A percentile compares a stretch with the other conserved stretches of the same genome.
These are phyloP conservation scores for Trichoderma gamsii DNA, from an alignment of 495 filamentous ascomycete genomes.

Conservation along the genomic window DNA sequence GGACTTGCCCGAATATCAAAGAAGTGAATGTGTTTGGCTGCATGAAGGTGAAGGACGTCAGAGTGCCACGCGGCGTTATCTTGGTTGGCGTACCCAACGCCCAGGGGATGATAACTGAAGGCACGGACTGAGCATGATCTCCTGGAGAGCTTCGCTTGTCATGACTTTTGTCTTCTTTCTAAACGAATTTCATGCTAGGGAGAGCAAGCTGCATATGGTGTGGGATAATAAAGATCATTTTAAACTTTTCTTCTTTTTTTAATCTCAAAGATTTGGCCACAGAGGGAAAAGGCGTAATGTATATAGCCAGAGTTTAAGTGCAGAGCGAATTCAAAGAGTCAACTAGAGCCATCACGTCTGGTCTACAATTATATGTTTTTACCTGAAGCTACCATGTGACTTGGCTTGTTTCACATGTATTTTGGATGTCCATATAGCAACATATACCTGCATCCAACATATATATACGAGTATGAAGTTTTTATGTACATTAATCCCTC, in stretches of 20 bases:
- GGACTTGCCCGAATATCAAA: conserved; percentile 63
- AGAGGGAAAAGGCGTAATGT: too few species aligned
- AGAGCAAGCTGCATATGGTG: background rate
- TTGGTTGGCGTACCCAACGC: conserved; percentile 73
- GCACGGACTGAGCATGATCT: conserved; percentile 22
- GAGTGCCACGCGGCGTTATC: conserved; percentile 65
- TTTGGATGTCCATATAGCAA: too few species aligned
- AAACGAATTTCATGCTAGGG: background rate
- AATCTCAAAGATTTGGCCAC: too few species aligned
- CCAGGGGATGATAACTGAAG: conserved; percentile 49
- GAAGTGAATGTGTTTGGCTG: conserved; percentile 78
- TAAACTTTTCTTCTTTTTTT: background rate
- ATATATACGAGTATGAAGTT: too few species aligned
- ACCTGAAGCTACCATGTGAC: too few species aligned
- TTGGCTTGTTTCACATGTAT: too few species aligned
- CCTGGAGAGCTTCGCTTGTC: background rate
- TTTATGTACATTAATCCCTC: too few species aligned
- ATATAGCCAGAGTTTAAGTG: too few species aligned
- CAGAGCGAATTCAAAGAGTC: too few species aligned
- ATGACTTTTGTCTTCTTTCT: conserved; percentile 12
- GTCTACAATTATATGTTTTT: too few species aligned
- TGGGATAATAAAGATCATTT: background rate
- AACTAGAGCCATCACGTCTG: too few species aligned
- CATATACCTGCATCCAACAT: too few species aligned
- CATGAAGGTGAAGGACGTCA: conserved; percentile 66